Conservation (phyloP, 208 protist genomes). For the Crithidia acanthocephali region DNA sequence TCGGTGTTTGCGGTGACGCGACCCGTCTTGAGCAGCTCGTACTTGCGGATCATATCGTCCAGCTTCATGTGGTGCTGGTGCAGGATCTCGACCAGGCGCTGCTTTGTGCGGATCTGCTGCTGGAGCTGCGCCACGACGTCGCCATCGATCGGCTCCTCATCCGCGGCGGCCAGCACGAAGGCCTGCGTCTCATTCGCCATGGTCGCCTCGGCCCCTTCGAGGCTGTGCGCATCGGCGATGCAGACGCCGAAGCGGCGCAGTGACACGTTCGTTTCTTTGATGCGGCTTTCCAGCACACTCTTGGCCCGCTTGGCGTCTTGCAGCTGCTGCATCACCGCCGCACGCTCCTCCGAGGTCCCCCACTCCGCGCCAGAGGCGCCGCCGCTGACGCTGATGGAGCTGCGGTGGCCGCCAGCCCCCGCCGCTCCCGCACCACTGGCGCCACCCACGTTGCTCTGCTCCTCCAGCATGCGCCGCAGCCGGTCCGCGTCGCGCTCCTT, state of each 20-base stretch:
- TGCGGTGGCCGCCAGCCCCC: constrained; percentile 13
- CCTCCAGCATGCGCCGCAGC: constrained; percentile 83
- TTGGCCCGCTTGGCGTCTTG: constrained; percentile 58
- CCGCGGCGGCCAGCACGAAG: constrained; percentile 73
- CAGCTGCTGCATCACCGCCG: constrained; percentile 52
- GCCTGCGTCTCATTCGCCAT: constrained; percentile 42
- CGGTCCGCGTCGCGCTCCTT: constrained; percentile 82
- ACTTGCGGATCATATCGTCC: constrained; percentile 87
- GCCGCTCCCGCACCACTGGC: not conserved
- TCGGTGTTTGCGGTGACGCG: constrained; percentile 56
- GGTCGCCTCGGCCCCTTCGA: constrained; percentile 28
- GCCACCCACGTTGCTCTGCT: constrained; percentile 29
- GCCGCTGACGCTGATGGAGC: constrained; percentile 11
- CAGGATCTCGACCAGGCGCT: constrained; percentile 80
- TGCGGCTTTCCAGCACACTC: constrained; percentile 60
- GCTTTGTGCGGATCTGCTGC: constrained; percentile 89
- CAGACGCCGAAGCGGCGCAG: constrained; percentile 85
- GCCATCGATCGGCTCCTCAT: constrained; percentile 70
- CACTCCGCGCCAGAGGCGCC: constrained; percentile 9
- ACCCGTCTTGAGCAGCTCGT: constrained; percentile 89
- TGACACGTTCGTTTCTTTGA: constrained; percentile 83
- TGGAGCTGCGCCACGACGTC: constrained; percentile 83
- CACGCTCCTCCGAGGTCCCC: constrained; percentile 34
- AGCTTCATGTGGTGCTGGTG: constrained; percentile 87
- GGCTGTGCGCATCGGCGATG: constrained; percentile 55